A percentile compares a stretch with the other conserved stretches of the same genome.
Evolutionary conservation across 768 basidiomycete species (phyloP).

Genomic region (Daedalea quercina): DNA sequence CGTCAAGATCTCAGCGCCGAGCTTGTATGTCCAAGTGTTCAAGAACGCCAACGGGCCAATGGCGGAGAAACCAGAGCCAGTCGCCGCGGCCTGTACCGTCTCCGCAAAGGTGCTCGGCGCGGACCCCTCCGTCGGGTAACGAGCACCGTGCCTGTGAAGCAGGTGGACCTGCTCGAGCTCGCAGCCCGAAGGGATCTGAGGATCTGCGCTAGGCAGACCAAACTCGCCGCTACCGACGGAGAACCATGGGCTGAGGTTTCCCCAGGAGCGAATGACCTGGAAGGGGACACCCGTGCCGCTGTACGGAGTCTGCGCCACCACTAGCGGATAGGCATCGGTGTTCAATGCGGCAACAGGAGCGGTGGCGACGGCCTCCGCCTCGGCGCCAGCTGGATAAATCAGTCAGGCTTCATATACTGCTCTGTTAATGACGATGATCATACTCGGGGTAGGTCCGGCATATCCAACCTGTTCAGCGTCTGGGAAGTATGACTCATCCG

Average conservation of each 20-base stretch:
- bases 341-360: constrained; percentile 34
- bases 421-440: constrained; percentile 4
- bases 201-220: constrained; percentile 40
- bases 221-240: constrained; percentile 36
- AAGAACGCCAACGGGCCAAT: constrained; percentile 35
- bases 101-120: constrained; percentile 21
- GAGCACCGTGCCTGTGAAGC: constrained; percentile 34
- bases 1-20: constrained; percentile 40
- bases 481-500: constrained; percentile 33
- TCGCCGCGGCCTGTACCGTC: constrained; percentile 14
- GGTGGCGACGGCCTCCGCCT: constrained; percentile 19
- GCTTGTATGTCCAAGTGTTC: constrained; percentile 38
- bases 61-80: constrained; percentile 23
- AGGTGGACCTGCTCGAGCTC: constrained; percentile 37
- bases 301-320: constrained; percentile 25
- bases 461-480: constrained; percentile 37
- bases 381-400: constrained; percentile 20
- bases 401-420: neutral
- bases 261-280: constrained; percentile 38
- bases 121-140: constrained; percentile 32
- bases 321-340: constrained; percentile 34
- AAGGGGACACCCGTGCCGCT: constrained; percentile 22
- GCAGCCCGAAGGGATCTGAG: constrained; percentile 40
- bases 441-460: constrained; percentile 43
- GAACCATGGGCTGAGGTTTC: constrained; percentile 44